Conservation (phyloP, 140 eudicot species). For the Stevia rebaudiana region DNA sequence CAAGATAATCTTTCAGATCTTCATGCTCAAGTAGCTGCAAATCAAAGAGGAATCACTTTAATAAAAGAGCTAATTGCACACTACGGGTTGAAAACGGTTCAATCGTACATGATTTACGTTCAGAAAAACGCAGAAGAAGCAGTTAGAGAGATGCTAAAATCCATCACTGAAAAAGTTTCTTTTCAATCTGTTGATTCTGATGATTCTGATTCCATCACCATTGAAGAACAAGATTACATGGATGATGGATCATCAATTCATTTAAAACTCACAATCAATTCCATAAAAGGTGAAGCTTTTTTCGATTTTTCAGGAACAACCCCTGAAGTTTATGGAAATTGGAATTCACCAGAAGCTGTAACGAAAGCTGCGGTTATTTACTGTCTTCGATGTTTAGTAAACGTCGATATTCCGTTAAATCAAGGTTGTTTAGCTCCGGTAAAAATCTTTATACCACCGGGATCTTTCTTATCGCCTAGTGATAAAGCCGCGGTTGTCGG, state of each 20-base stretch:
- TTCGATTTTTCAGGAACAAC: conserved; percentile 88
- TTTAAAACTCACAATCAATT: conserved; percentile 69
- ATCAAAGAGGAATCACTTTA: conserved; percentile 91
- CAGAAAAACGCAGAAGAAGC: conserved; percentile 92
- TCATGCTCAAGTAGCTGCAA: conserved; percentile 95
- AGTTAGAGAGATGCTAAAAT: conserved; percentile 89
- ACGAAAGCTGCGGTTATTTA: conserved; percentile 96
- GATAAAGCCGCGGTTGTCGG: conserved; percentile 98
- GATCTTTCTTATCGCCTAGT: conserved; percentile 86
- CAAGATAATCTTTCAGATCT: conserved; percentile 96
- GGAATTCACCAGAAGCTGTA: conserved; percentile 99
- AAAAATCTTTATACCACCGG: conserved; percentile 60
- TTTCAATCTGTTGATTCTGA: conserved; percentile 20
- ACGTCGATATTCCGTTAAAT: conserved; percentile 86
- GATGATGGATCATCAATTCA: conserved; percentile 88
- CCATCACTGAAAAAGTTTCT: conserved; percentile 58
- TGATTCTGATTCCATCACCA: conserved; percentile 30
- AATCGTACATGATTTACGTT: conserved; percentile 84
- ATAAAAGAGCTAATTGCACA: conserved; percentile 91
- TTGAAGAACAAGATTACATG: conserved; percentile 95
- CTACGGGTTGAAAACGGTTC: conserved; percentile 78
- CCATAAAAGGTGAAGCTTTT: conserved; percentile 66
- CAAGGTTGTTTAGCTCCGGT: conserved; percentile 97
- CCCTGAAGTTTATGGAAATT: conserved; percentile 94
- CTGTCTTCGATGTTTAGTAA: conserved; percentile 80